Base-by-base conservation (phyloP, 345 rosid species). In the Eucalyptus melliodora region DNA sequence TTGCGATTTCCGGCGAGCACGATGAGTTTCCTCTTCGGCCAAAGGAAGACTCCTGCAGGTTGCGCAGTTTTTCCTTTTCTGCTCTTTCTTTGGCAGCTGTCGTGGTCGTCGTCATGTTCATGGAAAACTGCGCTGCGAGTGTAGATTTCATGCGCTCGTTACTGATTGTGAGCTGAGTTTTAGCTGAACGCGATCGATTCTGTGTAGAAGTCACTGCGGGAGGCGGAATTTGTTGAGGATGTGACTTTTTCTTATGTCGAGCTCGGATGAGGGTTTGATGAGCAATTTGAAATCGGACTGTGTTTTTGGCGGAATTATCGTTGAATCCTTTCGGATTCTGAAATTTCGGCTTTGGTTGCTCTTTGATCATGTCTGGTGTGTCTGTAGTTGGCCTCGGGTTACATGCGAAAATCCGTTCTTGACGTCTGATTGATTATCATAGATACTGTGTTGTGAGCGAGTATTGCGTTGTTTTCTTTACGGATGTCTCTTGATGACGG, bases 1-100 rank as follows among this genome's bases (percentile, higher is more conserved):
- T 82, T 16, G 87, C 47, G 15, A 83, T 37, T 50, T 55, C 45
- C 23, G 4, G 50, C 67, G 34, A 87, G 90, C 92, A 72, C 55
- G 91, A 96, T 96, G 98, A 96, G 98, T 93, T 96, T 95, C 95
- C 93, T 96, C 72, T 96, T 96, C 90, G 98, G 98, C 91, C 92
- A 93, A 91, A 89, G 92, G 90, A 96, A 96, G 91, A 94, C 96
- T 77, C 98, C 96, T 30, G 96, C 98, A 90, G 97, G 98, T 93
- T 56, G 53, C 55, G 69, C 42, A 86, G 45, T 31, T 44, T 65
- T 86, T 24, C 47, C 9, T 15, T 15, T 7, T n/a, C 21, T 37
- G 51, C 8, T 56, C 67, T 23, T 7, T 50, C 23, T 60, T 21
- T 53, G 59, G 59, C 59, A 3, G 50, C 9, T 19, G 11, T 50